A percentile compares a stretch with the other conserved stretches of the same genome.
These are phyloP conservation scores for Amniculicola lignicola DNA, from an alignment of 495 filamentous ascomycete genomes.

Conservation along the genomic window DNA sequence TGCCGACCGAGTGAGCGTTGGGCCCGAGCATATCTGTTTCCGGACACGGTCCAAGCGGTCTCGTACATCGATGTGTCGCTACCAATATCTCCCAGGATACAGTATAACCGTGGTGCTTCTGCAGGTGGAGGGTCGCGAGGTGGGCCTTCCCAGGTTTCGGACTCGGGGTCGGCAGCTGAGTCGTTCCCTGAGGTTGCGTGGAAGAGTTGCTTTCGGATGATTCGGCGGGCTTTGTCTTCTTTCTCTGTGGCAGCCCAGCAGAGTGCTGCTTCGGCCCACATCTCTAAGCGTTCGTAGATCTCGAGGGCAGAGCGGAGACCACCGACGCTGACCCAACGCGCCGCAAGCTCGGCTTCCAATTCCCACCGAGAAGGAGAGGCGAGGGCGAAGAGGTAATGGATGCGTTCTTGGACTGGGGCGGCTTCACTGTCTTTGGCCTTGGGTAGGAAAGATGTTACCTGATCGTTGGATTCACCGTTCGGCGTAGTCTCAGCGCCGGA, in stretches of 20 bases:
- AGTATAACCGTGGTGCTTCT: constrained; percentile 84
- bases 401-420: constrained; percentile 68
- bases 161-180: constrained; percentile 52
- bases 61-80: constrained; percentile 69
- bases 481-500: constrained; percentile 34
- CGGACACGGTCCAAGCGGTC: constrained; percentile 84
- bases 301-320: constrained; percentile 86
- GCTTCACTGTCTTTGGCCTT: constrained; percentile 70
- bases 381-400: constrained; percentile 78
- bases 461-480: constrained; percentile 13
- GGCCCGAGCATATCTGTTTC: constrained; percentile 74
- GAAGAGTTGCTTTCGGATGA: constrained; percentile 77
- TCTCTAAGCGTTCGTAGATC: constrained; percentile 89
- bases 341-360: constrained; percentile 87
- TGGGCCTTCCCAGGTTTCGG: constrained; percentile 46
- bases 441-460: constrained; percentile 75
- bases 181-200: constrained; percentile 48
- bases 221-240: constrained; percentile 74
- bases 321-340: constrained; percentile 82
- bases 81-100: constrained; percentile 90
- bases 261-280: constrained; percentile 94
- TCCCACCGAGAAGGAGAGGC: constrained; percentile 86
- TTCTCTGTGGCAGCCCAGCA: constrained; percentile 79
- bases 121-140: constrained; percentile 67
- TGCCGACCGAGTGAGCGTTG: constrained; percentile 82